Evolutionary conservation across 2,329 filamentous ascomycete species (phyloP).

Genomic region (Knufia fluminis): DNA sequence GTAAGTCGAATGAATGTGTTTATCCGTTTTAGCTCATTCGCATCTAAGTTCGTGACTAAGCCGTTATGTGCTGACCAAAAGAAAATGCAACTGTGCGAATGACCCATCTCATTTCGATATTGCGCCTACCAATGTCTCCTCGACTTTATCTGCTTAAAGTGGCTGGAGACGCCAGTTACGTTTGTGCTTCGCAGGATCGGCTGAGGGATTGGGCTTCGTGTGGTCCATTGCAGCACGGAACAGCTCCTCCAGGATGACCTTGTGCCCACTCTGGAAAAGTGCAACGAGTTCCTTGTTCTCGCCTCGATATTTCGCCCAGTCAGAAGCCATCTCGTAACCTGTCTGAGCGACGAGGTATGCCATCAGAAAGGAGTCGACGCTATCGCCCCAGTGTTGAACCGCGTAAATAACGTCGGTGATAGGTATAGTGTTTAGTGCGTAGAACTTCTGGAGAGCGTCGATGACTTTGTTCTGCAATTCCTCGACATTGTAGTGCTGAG

Average conservation of each 20-base stretch:
- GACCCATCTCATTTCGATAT: too few relatives aligned
- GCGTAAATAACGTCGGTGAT: slow-evolving; percentile 20
- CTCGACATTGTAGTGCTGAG: slow-evolving; percentile 14
- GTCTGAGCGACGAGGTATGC: slow-evolving; percentile 20
- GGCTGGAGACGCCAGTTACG: not conserved
- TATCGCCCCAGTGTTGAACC: slow-evolving; percentile 13
- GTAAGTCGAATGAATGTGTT: too few relatives aligned
- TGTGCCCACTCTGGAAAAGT: not conserved
- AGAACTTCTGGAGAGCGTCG: slow-evolving; percentile 16
- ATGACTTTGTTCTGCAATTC: slow-evolving; percentile 19
- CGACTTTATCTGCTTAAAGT: too few relatives aligned
- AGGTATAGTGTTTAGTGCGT: slow-evolving; percentile 10
- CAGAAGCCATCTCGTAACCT: slow-evolving; percentile 16
- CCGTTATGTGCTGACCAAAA: too few relatives aligned
- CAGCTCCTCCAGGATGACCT: slow-evolving; percentile 1
- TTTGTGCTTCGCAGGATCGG: slow-evolving; percentile 6
- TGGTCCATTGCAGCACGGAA: slow-evolving; percentile 1
- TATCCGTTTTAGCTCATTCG: too few relatives aligned
- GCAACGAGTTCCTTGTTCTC: not conserved
- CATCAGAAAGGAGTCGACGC: slow-evolving; percentile 9
- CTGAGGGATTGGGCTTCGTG: not conserved
- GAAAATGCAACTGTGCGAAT: too few relatives aligned
- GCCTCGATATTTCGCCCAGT: not conserved
- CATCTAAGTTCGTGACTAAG: too few relatives aligned
- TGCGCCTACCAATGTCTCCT: too few relatives aligned